Conservation (phyloP, 768 basidiomycete genomes). For the Suillus occidentalis region DNA sequence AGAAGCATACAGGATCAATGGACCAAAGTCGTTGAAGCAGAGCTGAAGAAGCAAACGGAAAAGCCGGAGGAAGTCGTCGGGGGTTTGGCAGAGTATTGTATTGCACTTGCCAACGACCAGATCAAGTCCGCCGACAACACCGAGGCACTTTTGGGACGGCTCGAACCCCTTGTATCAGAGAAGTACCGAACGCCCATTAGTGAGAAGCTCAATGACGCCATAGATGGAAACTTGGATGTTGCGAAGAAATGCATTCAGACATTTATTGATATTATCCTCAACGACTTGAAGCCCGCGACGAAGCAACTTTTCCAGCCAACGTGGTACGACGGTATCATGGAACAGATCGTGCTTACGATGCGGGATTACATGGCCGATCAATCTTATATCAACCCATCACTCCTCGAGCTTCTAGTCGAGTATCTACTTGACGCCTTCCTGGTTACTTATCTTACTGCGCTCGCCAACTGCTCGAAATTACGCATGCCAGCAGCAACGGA, state of each 20-base stretch:
- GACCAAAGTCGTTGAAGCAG: conserved; percentile 78
- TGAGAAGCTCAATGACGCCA: conserved; percentile 90
- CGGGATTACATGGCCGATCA: conserved; percentile 96
- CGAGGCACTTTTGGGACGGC: conserved; percentile 78
- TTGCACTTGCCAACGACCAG: conserved; percentile 97
- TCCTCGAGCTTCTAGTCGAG: conserved; percentile 90
- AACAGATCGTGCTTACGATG: conserved; percentile 92
- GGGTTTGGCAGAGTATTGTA: conserved; percentile 93
- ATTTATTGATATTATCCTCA: conserved; percentile 92
- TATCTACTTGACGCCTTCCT: conserved; percentile 91
- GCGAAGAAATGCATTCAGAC: conserved; percentile 97
- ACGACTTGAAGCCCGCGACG: conserved; percentile 87
- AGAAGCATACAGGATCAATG: conserved; percentile 84
- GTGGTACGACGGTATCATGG: conserved; percentile 91
- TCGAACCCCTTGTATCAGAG: conserved; percentile 90
- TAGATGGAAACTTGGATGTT: conserved; percentile 97
- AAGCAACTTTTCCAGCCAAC: conserved; percentile 77
- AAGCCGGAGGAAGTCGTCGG: conserved; percentile 85
- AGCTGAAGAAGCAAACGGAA: conserved; percentile 84
- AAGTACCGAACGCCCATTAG: conserved; percentile 85
- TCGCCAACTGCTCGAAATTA: conserved; percentile 82
- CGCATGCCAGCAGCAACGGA: conserved; percentile 84
- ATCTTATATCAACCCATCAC: conserved; percentile 82
- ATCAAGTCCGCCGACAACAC: conserved; percentile 94
- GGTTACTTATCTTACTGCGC: conserved; percentile 84